Percentiles rank a stretch among this genome's conserved stretches.
phyloP scores from a whole-genome alignment of 108 stramenopile genomes.

The Parietichytrium sp. region DNA sequence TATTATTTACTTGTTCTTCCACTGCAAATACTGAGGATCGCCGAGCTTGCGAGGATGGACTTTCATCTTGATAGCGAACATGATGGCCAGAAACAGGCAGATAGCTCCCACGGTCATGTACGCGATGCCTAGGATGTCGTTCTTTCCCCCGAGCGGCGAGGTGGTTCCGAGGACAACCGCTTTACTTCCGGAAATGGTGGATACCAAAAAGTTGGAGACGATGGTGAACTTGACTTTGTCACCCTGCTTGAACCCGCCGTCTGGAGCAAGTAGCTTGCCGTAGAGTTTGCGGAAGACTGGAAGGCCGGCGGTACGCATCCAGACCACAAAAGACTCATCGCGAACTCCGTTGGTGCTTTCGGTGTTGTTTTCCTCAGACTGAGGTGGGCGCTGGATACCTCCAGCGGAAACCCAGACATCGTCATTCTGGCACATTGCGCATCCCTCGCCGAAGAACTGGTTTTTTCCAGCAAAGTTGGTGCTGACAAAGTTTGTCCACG shows the following conservation, averaged over 20 bases:
- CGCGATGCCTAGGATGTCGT: conserved; percentile 74
- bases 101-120: conserved; percentile 79
- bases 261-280: conserved; percentile 71
- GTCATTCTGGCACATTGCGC: conserved; percentile 50
- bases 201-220: conserved; percentile 81
- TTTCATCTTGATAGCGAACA: conserved; percentile 79
- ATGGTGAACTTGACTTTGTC: conserved; percentile 71
- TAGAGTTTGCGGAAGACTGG: conserved; percentile 94
- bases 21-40: conserved; percentile 81
- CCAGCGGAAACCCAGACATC: conserved; percentile 54
- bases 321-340: conserved; percentile 97
- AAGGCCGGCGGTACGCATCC: conserved; percentile 93
- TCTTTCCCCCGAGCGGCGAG: conserved; percentile 82
- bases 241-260: conserved; percentile 72
- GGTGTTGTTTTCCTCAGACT: conserved; percentile 70
- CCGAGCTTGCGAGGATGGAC: conserved; percentile 78
- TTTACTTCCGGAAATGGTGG: conserved; percentile 77
- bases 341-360: conserved; percentile 77
- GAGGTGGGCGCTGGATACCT: conserved; percentile 61
- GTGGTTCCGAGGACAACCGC: conserved; percentile 76
- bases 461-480: conserved; percentile 73
- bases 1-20: conserved; percentile 63
- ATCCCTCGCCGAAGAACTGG: conserved; percentile 74
- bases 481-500: background rate
- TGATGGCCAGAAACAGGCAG: conserved; percentile 66